Evolutionary conservation across 176 grass and related monocot species (phyloP), one percentile per base, ranked within the genome.

Genomic region (Oryza longistaminata): DNA sequence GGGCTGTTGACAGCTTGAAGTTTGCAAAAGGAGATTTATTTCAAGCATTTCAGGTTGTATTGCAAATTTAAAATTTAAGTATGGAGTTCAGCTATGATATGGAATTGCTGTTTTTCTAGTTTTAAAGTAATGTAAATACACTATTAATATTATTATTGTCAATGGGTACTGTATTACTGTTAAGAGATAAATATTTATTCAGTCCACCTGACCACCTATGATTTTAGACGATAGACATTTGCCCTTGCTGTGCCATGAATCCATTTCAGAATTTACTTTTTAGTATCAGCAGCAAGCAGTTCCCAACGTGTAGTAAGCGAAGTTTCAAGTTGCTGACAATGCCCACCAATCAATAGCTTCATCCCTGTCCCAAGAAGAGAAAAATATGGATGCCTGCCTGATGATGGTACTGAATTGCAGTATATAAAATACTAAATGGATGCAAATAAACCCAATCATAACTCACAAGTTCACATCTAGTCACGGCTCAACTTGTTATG

Each of bases 11-110:
- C 83, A 99, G 96, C 81, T 94, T 99, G 84, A 99, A 92, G 86
- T 96, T 96, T 89, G 88, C 93, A 7, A 99, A 99, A 92, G 96
- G 96, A 53, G 90, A 99, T 92, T 71, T 99, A 82, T 83, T 86
- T 91, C 93, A 92, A 67, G 93, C 96, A 80, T 95, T 99, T 92
- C 93, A 99, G 96, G 96, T 96, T 86, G 35, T 73, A 42, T 75
- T 83, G 3, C 50, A 50, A 33, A 77, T 77, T 64, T 76, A 12
- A 71, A 76, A 10, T 81, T 62, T 46, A 16, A 45, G 74, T 87
- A 49, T 66, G 11, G 37, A 74, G 69, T 50, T 83, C 13, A 44
- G n/a, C 46, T 39, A 35, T 24, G 6, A 16, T 25, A 68, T 90
- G 66, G 0, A 75, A 13, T 73, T 76, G 35, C n/a, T 16, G 19